Evolutionary conservation across 345 rosid genomes (phyloP), one percentile per base, ranked within the genome.

Genomic region (Clausena lansium): DNA sequence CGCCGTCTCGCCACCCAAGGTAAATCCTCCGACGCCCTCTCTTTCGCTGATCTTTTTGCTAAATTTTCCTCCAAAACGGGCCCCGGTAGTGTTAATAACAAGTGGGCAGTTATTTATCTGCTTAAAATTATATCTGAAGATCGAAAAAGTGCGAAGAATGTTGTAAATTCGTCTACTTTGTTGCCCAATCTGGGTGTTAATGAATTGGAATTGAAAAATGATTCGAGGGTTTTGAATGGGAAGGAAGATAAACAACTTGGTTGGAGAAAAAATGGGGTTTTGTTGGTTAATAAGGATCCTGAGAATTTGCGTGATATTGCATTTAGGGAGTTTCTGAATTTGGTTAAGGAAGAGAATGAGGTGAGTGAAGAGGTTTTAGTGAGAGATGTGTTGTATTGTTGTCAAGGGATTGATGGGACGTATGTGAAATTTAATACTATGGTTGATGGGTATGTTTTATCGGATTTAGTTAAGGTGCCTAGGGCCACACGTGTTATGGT

Each of bases 401-500:
- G 93, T 55, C 99, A 94, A 83, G 99, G 97, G 8, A 92, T 96
- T 80, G 98, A 96, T 85, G 99, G 99, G 32, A 96, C 89, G 74
- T 88, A 86, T 73, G 92, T 94, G 61, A 94, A 90, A 71, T 94
- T 90, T 64, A 93, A 88, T 75, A 78, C 81, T 5, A 80, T 62
- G 38, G 83, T 86, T 9, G 99, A 96, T 57, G 98, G 98, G 32
- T 96, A 92, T 78, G 83, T 82, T 15, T 86, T 96, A 69, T 64
- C 81, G 30, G 97, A 91, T 76, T 72, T 70, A 2, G 77, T 91
- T 77, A 91, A 89, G 88, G 94, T 88, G 35, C 89, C 97, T 30
- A 77, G 97, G 72, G 92, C 91, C 1, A 89, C 93, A 14, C 87
- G 93, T 81, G 76, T 84, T 74, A 86, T 94, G 87, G 89, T 92